These are phyloP conservation scores for Thraustotheca clavata DNA, from an alignment of 352 stramenopile genomes.

Conservation along the genomic window DNA sequence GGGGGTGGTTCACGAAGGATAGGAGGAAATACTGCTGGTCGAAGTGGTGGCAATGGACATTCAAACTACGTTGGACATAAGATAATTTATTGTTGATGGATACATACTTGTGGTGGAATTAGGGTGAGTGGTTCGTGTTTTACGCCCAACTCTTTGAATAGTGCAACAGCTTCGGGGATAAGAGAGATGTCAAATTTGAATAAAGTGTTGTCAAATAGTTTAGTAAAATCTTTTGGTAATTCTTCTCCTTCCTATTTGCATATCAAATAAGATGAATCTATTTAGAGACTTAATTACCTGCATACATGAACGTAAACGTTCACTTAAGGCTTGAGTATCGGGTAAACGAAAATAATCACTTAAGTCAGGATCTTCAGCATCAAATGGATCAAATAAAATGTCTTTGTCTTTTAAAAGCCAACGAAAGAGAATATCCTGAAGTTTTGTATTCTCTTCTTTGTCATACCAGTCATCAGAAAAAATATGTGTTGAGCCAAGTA, in stretches of 20 bases:
- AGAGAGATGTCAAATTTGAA: slow-evolving; percentile 94
- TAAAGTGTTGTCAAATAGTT: slow-evolving; percentile 89
- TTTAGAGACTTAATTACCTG: slow-evolving; percentile 29
- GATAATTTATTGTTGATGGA: not conserved
- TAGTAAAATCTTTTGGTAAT: slow-evolving; percentile 91
- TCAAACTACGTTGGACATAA: slow-evolving; percentile 67
- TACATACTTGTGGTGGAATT: slow-evolving; percentile 80
- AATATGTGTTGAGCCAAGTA: slow-evolving; percentile 89
- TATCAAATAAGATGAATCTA: not conserved
- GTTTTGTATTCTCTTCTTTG: slow-evolving; percentile 91
- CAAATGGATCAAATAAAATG: slow-evolving; percentile 55
- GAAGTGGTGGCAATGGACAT: slow-evolving; percentile 86
- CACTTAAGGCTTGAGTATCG: slow-evolving; percentile 90
- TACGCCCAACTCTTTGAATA: slow-evolving; percentile 89
- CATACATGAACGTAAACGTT: slow-evolving; percentile 90
- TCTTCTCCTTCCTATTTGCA: slow-evolving; percentile 71
- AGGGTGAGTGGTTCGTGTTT: slow-evolving; percentile 93
- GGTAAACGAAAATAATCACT: slow-evolving; percentile 87
- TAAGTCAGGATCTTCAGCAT: slow-evolving; percentile 77
- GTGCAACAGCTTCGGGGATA: slow-evolving; percentile 88
- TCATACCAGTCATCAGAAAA: slow-evolving; percentile 94
- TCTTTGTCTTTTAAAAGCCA: slow-evolving; percentile 87
- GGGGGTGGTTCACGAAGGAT: slow-evolving; percentile 82
- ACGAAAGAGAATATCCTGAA: slow-evolving; percentile 90
- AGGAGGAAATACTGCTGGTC: slow-evolving; percentile 91